phyloP scores from a whole-genome alignment of 2,329 filamentous ascomycete genomes.

The Lachnellula suecica region DNA sequence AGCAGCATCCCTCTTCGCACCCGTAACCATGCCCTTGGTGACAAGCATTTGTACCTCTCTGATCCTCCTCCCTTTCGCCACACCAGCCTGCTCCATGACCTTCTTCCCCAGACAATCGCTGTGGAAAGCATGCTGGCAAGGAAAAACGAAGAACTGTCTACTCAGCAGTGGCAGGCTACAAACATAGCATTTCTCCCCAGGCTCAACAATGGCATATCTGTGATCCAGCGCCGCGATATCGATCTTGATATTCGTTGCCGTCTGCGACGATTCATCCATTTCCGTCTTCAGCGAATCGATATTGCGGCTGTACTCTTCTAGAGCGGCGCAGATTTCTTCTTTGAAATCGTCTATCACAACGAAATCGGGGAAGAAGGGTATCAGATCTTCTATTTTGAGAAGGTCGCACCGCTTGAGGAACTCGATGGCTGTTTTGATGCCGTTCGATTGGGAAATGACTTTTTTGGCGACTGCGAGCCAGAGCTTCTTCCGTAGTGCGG shows the following conservation, averaged over 20 bases:
- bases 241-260: slow-evolving; percentile 84
- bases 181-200: slow-evolving; percentile 89
- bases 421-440: slow-evolving; percentile 91
- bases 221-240: slow-evolving; percentile 85
- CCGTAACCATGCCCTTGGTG: slow-evolving; percentile 69
- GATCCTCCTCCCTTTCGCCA: slow-evolving; percentile 76
- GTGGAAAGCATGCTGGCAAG: slow-evolving; percentile 97
- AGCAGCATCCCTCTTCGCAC: slow-evolving; percentile 74
- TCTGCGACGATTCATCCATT: slow-evolving; percentile 92
- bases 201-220: slow-evolving; percentile 94
- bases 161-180: slow-evolving; percentile 84
- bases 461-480: slow-evolving; percentile 96
- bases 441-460: slow-evolving; percentile 81
- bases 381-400: slow-evolving; percentile 91
- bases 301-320: slow-evolving; percentile 89
- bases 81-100: slow-evolving; percentile 78
- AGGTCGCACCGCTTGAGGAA: slow-evolving; percentile 91
- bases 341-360: slow-evolving; percentile 99
- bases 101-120: slow-evolving; percentile 87
- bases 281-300: slow-evolving; percentile 87
- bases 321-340: slow-evolving; percentile 90
- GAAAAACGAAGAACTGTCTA: slow-evolving; percentile 96
- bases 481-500: slow-evolving; percentile 82
- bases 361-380: slow-evolving; percentile 98
- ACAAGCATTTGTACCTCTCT: slow-evolving; percentile 83